phyloP scores from a whole-genome alignment of 768 basidiomycete species.

The Rubroboletus pulcherrimus region DNA sequence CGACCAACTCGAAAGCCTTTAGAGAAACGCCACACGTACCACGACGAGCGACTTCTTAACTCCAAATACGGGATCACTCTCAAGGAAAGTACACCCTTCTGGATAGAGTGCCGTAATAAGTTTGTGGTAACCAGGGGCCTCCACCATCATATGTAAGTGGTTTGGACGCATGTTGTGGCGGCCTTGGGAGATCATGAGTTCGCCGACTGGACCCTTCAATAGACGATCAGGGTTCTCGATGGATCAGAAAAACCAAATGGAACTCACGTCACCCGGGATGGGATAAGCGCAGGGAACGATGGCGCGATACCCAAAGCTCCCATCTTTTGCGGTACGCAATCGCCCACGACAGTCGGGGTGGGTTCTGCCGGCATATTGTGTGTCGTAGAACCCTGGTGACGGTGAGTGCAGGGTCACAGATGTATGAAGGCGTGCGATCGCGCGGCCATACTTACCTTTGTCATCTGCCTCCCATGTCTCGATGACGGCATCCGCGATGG shows the following conservation, averaged over 20 bases:
- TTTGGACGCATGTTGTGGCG: constrained; percentile 78
- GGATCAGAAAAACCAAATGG: constrained; percentile 1
- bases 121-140: constrained; percentile 69
- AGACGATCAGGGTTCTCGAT: constrained; percentile 5
- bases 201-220: constrained; percentile 64
- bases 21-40: constrained; percentile 39
- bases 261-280: constrained; percentile 64
- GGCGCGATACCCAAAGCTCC: constrained; percentile 66
- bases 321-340: constrained; percentile 54
- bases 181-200: constrained; percentile 49
- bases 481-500: constrained; percentile 61
- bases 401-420: background rate
- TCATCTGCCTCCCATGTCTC: constrained; percentile 86
- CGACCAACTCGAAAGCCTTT: background rate
- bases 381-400: constrained; percentile 33
- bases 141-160: constrained; percentile 72
- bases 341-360: constrained; percentile 74
- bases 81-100: constrained; percentile 61
- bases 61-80: constrained; percentile 77
- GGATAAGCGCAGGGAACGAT: constrained; percentile 67
- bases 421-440: constrained; percentile 23
- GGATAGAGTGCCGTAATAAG: constrained; percentile 75
- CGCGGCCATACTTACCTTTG: constrained; percentile 37
- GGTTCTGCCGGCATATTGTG: constrained; percentile 51
- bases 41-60: constrained; percentile 76